Percentiles rank a stretch among this genome's conserved stretches.
Conservation (phyloP, 2,329 filamentous ascomycete species). For the Fusarium lateritium region DNA sequence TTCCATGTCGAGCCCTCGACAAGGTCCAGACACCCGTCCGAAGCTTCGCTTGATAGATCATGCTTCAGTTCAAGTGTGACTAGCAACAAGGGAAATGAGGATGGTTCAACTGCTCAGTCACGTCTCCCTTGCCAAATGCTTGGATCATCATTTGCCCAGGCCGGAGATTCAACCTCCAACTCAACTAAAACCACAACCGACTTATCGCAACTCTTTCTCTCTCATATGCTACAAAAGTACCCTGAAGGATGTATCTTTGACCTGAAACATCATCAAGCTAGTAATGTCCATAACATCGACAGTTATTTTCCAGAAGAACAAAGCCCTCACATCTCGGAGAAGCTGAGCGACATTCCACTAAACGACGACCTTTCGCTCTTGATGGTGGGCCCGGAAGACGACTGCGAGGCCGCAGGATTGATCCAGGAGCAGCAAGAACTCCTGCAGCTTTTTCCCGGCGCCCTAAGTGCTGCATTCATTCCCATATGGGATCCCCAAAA, state of each 20-base stretch:
- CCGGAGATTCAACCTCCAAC: no score
- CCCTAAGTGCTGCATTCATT: constrained; percentile 61
- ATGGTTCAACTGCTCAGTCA: not conserved
- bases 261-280: no score
- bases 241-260: constrained; percentile 62
- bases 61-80: no score
- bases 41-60: no score
- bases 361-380: no score
- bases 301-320: no score
- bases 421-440: constrained; percentile 24
- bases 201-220: constrained; percentile 57
- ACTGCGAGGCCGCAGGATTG: not conserved
- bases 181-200: constrained; percentile 16
- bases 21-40: no score
- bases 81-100: no score
- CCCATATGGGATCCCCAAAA: constrained; percentile 62
- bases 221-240: constrained; percentile 59
- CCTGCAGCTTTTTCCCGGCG: constrained; percentile 58
- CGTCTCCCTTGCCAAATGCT: not conserved
- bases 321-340: constrained; percentile 21
- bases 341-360: no score
- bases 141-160: no score
- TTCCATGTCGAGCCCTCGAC: no score
- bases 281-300: no score
- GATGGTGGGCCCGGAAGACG: not conserved